Evolutionary conservation across 129 eudicot species (phyloP).

Genomic region (Pulicaria dysenterica): DNA sequence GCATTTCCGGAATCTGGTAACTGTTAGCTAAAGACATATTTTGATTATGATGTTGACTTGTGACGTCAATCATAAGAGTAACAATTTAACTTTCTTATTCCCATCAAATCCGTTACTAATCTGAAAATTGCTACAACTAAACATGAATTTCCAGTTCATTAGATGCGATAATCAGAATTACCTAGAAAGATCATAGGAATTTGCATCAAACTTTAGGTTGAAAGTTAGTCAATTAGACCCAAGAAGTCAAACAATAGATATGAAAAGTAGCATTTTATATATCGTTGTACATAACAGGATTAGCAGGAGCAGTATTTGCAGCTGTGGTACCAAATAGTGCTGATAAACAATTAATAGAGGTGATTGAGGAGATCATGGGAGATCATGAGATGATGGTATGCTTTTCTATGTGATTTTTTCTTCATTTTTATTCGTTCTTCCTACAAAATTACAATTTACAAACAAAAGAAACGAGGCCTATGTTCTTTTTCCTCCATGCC

Average conservation of each 20-base stretch:
- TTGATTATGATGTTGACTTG: neutral
- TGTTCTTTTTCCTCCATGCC: neutral
- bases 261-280: neutral
- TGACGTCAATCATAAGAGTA: slow-evolving; percentile 1
- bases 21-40: neutral
- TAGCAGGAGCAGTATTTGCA: slow-evolving; percentile 81
- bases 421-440: neutral
- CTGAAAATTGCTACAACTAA: slow-evolving; percentile 13
- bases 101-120: neutral
- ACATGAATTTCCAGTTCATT: neutral
- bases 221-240: neutral
- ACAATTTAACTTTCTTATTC: neutral
- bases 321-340: slow-evolving; percentile 94
- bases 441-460: neutral
- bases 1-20: slow-evolving; percentile 86
- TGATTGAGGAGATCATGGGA: slow-evolving; percentile 92
- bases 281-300: slow-evolving; percentile 40
- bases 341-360: slow-evolving; percentile 69
- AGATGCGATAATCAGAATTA: neutral
- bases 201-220: neutral
- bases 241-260: slow-evolving; percentile 14
- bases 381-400: slow-evolving; percentile 89
- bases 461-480: neutral
- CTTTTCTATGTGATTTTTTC: neutral
- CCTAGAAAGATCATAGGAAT: neutral